Conservation (phyloP, 495 filamentous ascomycete species). For the Physcia stellaris region DNA sequence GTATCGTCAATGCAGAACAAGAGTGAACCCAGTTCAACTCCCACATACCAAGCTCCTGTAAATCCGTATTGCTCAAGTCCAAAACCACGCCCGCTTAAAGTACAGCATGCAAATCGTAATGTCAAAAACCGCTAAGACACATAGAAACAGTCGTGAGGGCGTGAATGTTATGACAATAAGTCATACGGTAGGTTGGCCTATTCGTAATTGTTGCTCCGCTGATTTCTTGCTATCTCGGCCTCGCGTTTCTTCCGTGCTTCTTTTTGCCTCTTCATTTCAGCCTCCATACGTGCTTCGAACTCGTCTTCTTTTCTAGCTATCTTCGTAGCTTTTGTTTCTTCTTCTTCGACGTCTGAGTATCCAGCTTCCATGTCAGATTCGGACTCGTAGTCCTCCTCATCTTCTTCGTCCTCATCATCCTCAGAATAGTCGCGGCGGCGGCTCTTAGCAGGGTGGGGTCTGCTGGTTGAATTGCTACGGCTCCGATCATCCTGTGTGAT, state of each 20-base stretch:
- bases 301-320: conserved; percentile 45
- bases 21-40: no score
- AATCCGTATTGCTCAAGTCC: no score
- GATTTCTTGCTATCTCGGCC: conserved; percentile 31
- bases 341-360: conserved; percentile 41
- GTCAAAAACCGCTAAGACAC: no score
- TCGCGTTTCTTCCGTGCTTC: conserved; percentile 39
- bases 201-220: no score
- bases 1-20: no score
- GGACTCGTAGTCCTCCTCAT: conserved; percentile 40
- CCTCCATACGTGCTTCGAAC: conserved; percentile 39
- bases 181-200: no score
- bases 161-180: no score
- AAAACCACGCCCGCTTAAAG: no score
- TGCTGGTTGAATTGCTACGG: conserved; percentile 14
- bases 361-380: conserved; percentile 57
- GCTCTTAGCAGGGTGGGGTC: conserved; percentile 30
- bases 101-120: no score
- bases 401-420: conserved; percentile 30
- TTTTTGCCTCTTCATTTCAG: conserved; percentile 41
- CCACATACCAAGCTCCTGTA: no score
- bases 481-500: conserved; percentile 3
- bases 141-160: no score
- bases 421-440: conserved; percentile 30
- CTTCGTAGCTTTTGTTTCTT: conserved; percentile 38